Evolutionary conservation across 768 basidiomycete genomes (phyloP).

Genomic region (Arthromyces matolae): DNA sequence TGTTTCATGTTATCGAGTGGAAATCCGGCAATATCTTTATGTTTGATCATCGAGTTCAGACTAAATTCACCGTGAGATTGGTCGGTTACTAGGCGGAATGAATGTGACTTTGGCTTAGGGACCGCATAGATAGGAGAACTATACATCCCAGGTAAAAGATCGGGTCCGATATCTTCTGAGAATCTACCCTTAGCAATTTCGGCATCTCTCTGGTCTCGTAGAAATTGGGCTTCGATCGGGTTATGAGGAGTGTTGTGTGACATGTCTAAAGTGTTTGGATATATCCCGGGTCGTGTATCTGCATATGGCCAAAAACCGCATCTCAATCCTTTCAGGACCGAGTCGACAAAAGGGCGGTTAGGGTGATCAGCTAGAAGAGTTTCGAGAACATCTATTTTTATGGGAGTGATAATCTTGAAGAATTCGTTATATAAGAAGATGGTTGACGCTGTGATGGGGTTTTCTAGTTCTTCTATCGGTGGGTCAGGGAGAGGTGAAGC

Average conservation of each 20-base stretch:
- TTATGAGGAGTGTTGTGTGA: neutral
- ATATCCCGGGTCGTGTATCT: neutral
- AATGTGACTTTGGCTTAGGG: neutral
- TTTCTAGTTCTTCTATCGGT: no score
- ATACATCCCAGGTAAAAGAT: neutral
- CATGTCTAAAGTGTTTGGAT: neutral
- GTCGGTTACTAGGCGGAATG: neutral
- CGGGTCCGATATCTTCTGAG: neutral
- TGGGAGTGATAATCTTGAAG: neutral
- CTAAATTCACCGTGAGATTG: neutral
- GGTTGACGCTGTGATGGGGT: no score
- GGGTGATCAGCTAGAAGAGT: neutral
- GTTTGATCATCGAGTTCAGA: neutral
- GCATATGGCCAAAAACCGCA: constrained; percentile 8
- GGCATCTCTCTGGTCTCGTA: neutral
- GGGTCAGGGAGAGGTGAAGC: no score
- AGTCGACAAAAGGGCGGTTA: constrained; percentile 6
- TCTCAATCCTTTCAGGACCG: neutral
- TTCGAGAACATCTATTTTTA: neutral
- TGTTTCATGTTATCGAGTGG: no score
- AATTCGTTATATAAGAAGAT: no score
- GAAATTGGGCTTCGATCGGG: neutral
- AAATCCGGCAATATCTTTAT: neutral
- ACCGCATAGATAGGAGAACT: neutral
- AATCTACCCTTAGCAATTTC: neutral